Evolutionary conservation across 1,139 yeast species (phyloP).

Genomic region (Saccharomyces hybrid): DNA sequence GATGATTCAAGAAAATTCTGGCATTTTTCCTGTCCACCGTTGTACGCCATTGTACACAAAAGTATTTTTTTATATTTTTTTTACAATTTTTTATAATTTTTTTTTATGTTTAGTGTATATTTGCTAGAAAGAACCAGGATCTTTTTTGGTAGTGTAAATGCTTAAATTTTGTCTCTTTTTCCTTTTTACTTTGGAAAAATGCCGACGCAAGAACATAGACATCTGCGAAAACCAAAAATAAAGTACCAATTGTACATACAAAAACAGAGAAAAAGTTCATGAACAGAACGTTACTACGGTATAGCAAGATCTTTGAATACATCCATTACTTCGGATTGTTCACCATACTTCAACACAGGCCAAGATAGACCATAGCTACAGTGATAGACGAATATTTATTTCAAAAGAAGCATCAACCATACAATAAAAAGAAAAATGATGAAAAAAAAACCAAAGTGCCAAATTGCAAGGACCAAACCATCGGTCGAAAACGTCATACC

Average conservation of each 20-base stretch:
- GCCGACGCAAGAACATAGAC: neutral
- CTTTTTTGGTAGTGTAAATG: neutral
- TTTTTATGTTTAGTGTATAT: neutral
- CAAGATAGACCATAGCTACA: neutral
- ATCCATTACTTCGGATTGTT: neutral
- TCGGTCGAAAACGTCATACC: slow-evolving; percentile 34
- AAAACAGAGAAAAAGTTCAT: neutral
- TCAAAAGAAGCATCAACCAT: neutral
- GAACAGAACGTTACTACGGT: neutral
- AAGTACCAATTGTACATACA: neutral
- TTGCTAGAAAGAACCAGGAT: neutral
- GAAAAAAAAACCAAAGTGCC: slow-evolving; percentile 13
- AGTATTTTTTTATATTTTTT: neutral
- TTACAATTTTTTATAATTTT: neutral
- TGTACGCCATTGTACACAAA: neutral
- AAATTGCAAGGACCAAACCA: slow-evolving; percentile 28
- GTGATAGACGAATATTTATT: neutral
- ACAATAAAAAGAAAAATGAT: slow-evolving; percentile 1
- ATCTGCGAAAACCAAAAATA: neutral
- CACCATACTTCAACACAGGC: neutral
- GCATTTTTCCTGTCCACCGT: neutral
- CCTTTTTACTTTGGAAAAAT: neutral
- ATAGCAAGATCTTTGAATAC: neutral
- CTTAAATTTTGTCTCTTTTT: neutral
- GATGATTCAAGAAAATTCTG: neutral